phyloP scores from a whole-genome alignment of 495 filamentous ascomycete genomes.

The Evernia prunastri region DNA sequence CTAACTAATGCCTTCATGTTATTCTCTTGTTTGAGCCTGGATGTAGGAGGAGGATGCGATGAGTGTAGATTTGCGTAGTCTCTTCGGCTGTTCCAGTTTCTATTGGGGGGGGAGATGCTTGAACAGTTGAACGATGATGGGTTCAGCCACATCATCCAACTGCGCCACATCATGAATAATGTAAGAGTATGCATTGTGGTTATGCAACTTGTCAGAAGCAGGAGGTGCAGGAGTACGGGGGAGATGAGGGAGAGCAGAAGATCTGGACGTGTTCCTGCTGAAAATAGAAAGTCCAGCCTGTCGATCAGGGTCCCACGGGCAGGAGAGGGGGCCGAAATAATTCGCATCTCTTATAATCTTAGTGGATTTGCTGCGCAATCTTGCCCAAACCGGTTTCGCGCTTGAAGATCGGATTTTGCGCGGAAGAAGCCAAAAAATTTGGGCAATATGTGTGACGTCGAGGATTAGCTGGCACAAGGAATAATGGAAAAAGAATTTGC shows the following conservation, averaged over 20 bases:
- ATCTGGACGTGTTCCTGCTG: not conserved
- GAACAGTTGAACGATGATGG: no score
- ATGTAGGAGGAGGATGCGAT: not conserved
- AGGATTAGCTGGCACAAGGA: not conserved
- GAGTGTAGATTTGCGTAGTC: not conserved
- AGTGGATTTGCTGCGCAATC: slow-evolving; percentile 4
- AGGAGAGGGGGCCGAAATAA: not conserved
- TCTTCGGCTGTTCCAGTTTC: slow-evolving; percentile 1
- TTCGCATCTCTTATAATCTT: no score
- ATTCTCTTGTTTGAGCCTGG: not conserved
- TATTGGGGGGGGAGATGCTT: not conserved
- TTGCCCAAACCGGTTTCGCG: not conserved
- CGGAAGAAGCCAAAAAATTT: not conserved
- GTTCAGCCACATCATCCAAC: slow-evolving; percentile 14
- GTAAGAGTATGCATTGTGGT: no score
- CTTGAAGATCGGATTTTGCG: not conserved
- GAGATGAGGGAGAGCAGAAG: not conserved
- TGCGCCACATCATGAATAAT: slow-evolving; percentile 2
- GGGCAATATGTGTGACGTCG: not conserved
- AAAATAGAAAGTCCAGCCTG: slow-evolving; percentile 13
- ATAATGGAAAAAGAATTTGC: not conserved
- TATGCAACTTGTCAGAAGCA: not conserved
- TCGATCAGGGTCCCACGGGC: slow-evolving; percentile 8
- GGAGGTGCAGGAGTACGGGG: not conserved
- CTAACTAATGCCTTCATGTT: no score